Evolutionary conservation across 352 stramenopile species (phyloP).

Genomic region (Phytophthora meadii): DNA sequence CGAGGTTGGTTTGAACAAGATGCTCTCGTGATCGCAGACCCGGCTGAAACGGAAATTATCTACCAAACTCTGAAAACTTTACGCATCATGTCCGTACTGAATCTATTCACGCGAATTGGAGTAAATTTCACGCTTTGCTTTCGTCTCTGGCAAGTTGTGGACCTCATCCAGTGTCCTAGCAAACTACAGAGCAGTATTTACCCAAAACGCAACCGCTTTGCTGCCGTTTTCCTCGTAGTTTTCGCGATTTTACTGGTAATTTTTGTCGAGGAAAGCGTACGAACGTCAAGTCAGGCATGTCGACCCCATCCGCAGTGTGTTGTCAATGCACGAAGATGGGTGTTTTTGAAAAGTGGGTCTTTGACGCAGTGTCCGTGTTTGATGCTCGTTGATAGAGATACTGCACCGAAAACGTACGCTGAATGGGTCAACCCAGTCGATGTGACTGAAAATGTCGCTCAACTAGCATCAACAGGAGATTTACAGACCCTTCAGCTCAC

Average conservation of each 20-base stretch:
- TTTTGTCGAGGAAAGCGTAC: conserved; percentile 19
- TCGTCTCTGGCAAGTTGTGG: not conserved
- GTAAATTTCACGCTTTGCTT: conserved; percentile 28
- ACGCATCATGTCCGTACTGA: conserved; percentile 27
- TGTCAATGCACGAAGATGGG: conserved; percentile 27
- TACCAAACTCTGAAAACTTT: conserved; percentile 31
- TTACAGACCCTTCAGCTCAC: conserved; percentile 34
- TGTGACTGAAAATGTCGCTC: conserved; percentile 25
- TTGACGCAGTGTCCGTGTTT: conserved; percentile 47
- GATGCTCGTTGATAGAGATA: conserved; percentile 37
- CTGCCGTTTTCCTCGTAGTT: not conserved
- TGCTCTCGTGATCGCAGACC: conserved; percentile 5
- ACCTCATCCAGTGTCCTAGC: not conserved
- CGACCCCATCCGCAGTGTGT: conserved; percentile 24
- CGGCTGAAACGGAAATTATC: conserved; percentile 12
- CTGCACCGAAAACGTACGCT: conserved; percentile 19
- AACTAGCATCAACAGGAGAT: conserved; percentile 18
- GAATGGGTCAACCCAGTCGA: conserved; percentile 34
- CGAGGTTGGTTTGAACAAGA: conserved; percentile 1
- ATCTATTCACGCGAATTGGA: conserved; percentile 37
- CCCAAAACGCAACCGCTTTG: conserved; percentile 11
- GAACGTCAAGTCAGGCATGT: conserved; percentile 20
- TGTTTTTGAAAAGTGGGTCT: not conserved
- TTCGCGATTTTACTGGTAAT: conserved; percentile 7
- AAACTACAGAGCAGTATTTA: conserved; percentile 5